Conservation (phyloP, 371 early-diverging fungal genomes). For the Lichtheimia hyalospora region DNA sequence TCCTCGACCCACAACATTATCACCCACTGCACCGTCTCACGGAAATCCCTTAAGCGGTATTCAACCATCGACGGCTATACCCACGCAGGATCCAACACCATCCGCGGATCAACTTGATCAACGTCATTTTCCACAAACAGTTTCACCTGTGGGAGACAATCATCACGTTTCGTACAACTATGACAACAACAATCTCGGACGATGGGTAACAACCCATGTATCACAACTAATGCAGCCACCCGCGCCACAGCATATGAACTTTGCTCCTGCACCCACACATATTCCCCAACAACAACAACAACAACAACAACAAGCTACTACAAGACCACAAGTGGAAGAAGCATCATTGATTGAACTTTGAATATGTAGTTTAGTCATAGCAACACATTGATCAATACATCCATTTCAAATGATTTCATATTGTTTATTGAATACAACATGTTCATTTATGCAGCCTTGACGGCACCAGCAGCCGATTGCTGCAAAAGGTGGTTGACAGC, state of each 20-base stretch:
- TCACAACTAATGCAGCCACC: too few species aligned
- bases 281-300: slow-evolving; percentile 12
- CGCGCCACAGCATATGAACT: slow-evolving; percentile 3
- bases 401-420: not conserved
- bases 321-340: slow-evolving; percentile 37
- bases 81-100: slow-evolving; percentile 6
- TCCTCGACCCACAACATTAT: not conserved
- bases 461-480: slow-evolving; percentile 7
- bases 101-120: too few species aligned
- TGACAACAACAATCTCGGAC: not conserved
- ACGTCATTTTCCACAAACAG: too few species aligned
- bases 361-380: not conserved
- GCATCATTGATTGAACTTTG: slow-evolving; percentile 59
- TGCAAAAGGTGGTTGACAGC: slow-evolving; percentile 23
- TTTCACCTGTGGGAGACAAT: too few species aligned
- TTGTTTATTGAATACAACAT: not conserved
- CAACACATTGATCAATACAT: not conserved
- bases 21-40: not conserved
- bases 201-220: not conserved
- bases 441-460: too few species aligned
- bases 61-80: not conserved
- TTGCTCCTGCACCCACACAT: slow-evolving; percentile 12
- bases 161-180: not conserved
- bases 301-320: slow-evolving; percentile 7
- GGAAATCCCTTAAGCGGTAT: not conserved